A percentile compares a stretch with the other conserved stretches of the same genome.
phyloP scores from a whole-genome alignment of 179 eudicot genomes.

The Beta macrorhiza region DNA sequence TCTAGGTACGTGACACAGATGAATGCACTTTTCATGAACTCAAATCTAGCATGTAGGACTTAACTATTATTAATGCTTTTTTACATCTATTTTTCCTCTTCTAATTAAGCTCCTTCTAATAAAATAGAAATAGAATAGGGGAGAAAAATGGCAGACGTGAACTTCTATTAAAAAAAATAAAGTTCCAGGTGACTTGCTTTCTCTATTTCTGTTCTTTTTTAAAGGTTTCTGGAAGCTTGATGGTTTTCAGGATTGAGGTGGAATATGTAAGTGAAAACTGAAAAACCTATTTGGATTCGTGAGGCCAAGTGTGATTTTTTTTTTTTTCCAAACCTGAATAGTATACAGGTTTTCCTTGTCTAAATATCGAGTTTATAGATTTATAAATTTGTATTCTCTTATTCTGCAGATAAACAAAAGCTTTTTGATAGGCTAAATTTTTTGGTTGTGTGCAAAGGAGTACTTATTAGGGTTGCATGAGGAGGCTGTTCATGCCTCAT shows the following conservation, averaged over 20 bases:
- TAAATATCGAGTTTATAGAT: neutral
- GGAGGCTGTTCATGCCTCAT: neutral
- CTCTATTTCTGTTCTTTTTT: neutral
- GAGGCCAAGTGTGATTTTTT: neutral
- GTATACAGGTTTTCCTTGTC: neutral
- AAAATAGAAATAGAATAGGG: neutral
- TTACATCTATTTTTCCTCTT: neutral
- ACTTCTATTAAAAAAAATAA: no score
- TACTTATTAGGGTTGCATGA: neutral
- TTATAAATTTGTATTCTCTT: neutral
- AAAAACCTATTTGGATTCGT: neutral
- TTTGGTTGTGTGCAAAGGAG: neutral
- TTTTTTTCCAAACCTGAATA: neutral
- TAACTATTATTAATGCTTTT: neutral
- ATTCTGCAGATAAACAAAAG: neutral
- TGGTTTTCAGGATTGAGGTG: neutral
- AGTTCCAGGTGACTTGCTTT: neutral
- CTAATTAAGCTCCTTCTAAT: neutral
- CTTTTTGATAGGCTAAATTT: neutral
- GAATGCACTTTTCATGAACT: neutral
- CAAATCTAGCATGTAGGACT: neutral
- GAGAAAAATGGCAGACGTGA: neutral
- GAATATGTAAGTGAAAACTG: neutral
- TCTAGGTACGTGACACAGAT: slow-evolving; percentile 49
- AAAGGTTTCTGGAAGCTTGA: neutral